Evolutionary conservation across 1,139 yeast genomes (phyloP).

Genomic region (Kodamaea sp.): DNA sequence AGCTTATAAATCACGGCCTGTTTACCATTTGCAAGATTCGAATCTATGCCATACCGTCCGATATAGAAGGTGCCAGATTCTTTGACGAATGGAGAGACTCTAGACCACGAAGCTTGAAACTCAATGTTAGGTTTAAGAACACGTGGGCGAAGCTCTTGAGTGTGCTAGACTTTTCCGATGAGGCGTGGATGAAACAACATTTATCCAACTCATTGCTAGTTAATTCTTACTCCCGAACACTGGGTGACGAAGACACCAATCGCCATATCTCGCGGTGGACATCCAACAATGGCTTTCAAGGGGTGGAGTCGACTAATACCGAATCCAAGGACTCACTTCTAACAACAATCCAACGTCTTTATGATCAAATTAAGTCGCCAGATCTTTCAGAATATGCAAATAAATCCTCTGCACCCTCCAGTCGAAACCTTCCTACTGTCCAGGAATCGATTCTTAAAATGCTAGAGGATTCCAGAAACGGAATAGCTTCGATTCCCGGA

Average conservation of each 20-base stretch:
- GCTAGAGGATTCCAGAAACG: background rate
- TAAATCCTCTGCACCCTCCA: conserved; percentile 7
- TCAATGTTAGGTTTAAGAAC: conserved; percentile 29
- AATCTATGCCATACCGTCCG: conserved; percentile 51
- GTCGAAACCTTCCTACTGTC: conserved; percentile 1
- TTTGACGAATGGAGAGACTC: conserved; percentile 35
- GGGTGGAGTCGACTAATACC: background rate
- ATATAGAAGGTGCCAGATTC: conserved; percentile 37
- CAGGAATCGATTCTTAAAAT: conserved; percentile 2
- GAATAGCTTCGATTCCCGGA: conserved; percentile 37
- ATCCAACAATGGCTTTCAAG: conserved; percentile 12
- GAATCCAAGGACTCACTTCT: conserved; percentile 13
- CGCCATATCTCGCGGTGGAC: conserved; percentile 38
- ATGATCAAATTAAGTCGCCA: conserved; percentile 44
- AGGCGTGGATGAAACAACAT: conserved; percentile 15
- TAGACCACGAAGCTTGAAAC: conserved; percentile 6
- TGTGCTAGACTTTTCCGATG: conserved; percentile 39
- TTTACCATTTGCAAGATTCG: conserved; percentile 37
- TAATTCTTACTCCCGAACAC: conserved; percentile 1
- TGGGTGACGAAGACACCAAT: conserved; percentile 12
- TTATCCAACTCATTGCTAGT: background rate
- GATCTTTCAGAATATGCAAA: conserved; percentile 21
- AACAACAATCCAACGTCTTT: conserved; percentile 31
- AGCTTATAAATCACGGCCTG: conserved; percentile 15
- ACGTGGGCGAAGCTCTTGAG: conserved; percentile 35